Percentiles rank a stretch among this genome's conserved stretches.
Conservation (phyloP, 2,329 filamentous ascomycete genomes). For the Pseudogymnoascus sp. region DNA sequence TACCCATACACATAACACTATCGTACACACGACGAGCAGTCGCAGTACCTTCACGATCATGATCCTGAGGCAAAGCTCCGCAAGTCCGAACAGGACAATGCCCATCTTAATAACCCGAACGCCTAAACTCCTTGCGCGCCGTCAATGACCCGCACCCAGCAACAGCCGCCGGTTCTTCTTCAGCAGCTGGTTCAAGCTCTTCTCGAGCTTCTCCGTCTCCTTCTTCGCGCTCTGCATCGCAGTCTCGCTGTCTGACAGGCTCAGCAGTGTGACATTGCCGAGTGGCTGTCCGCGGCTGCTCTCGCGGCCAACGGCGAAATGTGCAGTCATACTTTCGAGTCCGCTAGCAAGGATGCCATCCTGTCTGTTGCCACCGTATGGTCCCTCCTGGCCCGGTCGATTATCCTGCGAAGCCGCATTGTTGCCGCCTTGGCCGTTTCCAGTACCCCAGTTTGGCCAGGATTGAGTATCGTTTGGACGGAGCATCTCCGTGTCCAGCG, state of each 20-base stretch:
- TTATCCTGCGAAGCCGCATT: background rate
- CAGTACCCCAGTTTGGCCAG: conserved; percentile 25
- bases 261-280: conserved; percentile 42
- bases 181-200: conserved; percentile 51
- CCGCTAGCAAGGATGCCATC: conserved; percentile 26
- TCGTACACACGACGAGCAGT: conserved; percentile 6
- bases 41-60: background rate
- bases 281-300: conserved; percentile 23
- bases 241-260: conserved; percentile 55
- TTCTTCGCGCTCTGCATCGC: conserved; percentile 43
- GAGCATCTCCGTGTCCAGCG: conserved; percentile 24
- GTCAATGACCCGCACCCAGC: conserved; percentile 32
- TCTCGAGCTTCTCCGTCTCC: conserved; percentile 57
- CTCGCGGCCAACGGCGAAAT: conserved; percentile 25
- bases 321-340: conserved; percentile 27
- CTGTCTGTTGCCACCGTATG: conserved; percentile 15
- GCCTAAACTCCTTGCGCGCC: conserved; percentile 13
- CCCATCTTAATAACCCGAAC: conserved; percentile 9
- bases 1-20: conserved; percentile 11
- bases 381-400: conserved; percentile 14
- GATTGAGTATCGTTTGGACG: conserved; percentile 20
- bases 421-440: conserved; percentile 13
- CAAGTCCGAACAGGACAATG: conserved; percentile 9
- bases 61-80: conserved; percentile 11
- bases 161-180: conserved; percentile 52